Evolutionary conservation across 257 asterid species (phyloP).

Genomic region (Ophiorrhiza pumila): DNA sequence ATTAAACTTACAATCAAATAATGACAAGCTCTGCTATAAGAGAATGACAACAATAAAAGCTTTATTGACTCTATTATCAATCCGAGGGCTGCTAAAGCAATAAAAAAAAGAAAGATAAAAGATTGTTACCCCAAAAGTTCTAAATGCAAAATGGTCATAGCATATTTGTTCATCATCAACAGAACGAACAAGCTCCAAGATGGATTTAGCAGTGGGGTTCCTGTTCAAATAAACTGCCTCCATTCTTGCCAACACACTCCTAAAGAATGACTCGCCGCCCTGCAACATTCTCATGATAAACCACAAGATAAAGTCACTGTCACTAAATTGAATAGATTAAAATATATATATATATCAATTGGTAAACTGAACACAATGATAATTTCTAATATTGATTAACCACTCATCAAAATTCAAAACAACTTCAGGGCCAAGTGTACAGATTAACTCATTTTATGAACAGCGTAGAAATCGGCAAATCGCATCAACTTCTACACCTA

Average conservation of each 20-base stretch:
- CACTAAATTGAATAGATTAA: too few relatives aligned
- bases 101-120: not conserved
- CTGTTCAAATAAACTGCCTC: conserved; percentile 69
- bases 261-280: conserved; percentile 86
- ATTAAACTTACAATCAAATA: not conserved
- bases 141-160: conserved; percentile 87
- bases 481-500: not conserved
- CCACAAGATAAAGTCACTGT: conserved; percentile 7
- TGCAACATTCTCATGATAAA: conserved; percentile 27
- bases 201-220: conserved; percentile 80
- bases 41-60: not conserved
- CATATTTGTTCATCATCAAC: conserved; percentile 58
- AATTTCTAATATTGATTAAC: not conserved
- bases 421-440: not conserved
- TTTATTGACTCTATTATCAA: not conserved
- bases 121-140: conserved; percentile 71
- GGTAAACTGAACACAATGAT: not conserved
- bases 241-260: conserved; percentile 65
- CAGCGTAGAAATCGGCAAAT: not conserved
- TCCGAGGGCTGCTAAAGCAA: not conserved
- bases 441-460: not conserved
- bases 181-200: conserved; percentile 72
- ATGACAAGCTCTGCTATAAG: not conserved
- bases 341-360: too few relatives aligned
- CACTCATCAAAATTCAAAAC: not conserved